A percentile compares a stretch with the other conserved stretches of the same genome.
These are phyloP conservation scores for Eimeria falciformis DNA, from an alignment of 169 alveolate genomes.

Conservation along the genomic window DNA sequence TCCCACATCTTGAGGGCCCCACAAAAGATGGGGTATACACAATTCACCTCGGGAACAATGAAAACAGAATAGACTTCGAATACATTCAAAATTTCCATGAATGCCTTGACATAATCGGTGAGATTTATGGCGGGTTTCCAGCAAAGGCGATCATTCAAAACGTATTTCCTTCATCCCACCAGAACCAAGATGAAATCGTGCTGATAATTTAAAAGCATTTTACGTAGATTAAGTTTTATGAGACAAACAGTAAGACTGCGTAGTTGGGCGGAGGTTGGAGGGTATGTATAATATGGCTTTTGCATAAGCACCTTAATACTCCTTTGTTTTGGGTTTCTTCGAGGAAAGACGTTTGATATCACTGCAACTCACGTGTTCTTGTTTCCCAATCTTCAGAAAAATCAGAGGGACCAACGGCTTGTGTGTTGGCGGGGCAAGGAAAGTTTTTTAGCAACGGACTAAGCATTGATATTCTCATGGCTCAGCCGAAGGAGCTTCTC, in stretches of 20 bases:
- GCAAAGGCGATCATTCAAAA: not conserved
- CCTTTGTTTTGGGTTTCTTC: too few species aligned
- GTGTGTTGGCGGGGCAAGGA: conserved; percentile 72
- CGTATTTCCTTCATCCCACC: not conserved
- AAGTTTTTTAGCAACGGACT: conserved; percentile 77
- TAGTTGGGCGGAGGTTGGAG: too few species aligned
- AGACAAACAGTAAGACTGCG: too few species aligned
- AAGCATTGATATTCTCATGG: conserved; percentile 17
- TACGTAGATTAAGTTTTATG: not conserved
- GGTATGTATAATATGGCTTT: too few species aligned
- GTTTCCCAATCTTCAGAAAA: not conserved
- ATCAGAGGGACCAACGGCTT: conserved; percentile 74
- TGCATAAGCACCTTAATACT: too few species aligned
- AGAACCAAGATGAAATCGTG: not conserved
- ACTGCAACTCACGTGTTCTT: too few species aligned
- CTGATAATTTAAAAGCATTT: not conserved
- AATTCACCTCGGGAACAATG: conserved; percentile 50
- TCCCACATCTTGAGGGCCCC: conserved; percentile 57
- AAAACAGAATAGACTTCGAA: conserved; percentile 63
- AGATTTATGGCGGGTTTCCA: not conserved
- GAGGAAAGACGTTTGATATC: too few species aligned
- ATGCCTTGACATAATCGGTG: conserved; percentile 54
- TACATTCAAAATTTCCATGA: conserved; percentile 19
- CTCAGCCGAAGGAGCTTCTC: conserved; percentile 41
- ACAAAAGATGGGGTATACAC: conserved; percentile 54